A percentile compares a stretch with the other conserved stretches of the same genome.
phyloP scores from a whole-genome alignment of 1,284 basidiomycete genomes.

The Ganoderma lucidum region DNA sequence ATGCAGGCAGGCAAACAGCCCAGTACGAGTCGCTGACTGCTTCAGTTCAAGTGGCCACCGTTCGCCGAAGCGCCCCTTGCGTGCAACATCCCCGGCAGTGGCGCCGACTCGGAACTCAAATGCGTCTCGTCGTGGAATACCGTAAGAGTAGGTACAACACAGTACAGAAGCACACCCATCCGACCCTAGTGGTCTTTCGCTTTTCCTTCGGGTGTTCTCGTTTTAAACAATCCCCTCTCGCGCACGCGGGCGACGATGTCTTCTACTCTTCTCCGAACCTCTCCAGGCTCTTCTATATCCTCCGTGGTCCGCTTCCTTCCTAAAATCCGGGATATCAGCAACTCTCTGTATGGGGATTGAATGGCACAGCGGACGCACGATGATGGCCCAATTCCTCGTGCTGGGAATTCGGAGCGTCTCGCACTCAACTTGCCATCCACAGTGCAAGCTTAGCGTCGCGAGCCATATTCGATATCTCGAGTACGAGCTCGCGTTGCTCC shows the following conservation, averaged over 20 bases:
- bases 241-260: constrained; percentile 58
- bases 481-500: constrained; percentile 69
- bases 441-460: constrained; percentile 69
- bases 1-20: constrained; percentile 7
- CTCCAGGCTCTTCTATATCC: constrained; percentile 29
- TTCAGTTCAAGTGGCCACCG: not conserved
- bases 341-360: not conserved
- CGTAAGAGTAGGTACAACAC: not conserved
- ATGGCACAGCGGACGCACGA: constrained; percentile 56
- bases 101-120: too few species aligned
- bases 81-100: too few species aligned
- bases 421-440: constrained; percentile 89
- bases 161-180: not conserved
- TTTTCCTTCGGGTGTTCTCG: constrained; percentile 76
- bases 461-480: constrained; percentile 87
- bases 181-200: constrained; percentile 51
- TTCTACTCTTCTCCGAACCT: constrained; percentile 43
- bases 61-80: not conserved
- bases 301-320: constrained; percentile 41
- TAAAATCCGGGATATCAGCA: constrained; percentile 28
- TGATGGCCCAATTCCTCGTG: constrained; percentile 91
- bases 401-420: constrained; percentile 91
- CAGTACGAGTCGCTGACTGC: not conserved
- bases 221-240: constrained; percentile 70
- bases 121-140: not conserved